Base-by-base conservation (phyloP, 2,329 filamentous ascomycete species). In the Ceratocystiopsis sp. region DNA sequence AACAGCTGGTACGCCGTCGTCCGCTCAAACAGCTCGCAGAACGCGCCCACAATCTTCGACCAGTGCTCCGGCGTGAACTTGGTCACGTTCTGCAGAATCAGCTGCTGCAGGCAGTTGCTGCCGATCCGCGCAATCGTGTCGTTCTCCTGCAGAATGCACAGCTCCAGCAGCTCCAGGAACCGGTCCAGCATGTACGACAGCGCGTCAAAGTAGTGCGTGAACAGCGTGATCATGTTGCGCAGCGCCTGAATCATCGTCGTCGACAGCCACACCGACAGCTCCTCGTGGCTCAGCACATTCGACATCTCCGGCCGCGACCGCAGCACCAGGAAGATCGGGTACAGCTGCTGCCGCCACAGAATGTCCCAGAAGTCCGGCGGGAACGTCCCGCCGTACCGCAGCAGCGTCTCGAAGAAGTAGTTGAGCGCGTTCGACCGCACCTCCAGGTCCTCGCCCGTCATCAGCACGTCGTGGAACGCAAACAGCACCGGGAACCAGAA, bases 201-300 rank as follows among this genome's bases (percentile, higher is more conserved):
- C 0, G 86, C 79, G 46, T 93, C 84, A 51, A 98, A 99, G 61
- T 96, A 98, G 61, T 99, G 93, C 0, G 93, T 98, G 60, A 98
- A 98, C 19, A 99, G 73, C 1, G 85, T 89, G 53, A 99, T 96
- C 84, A 98, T 94, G 62, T 96, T 95, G 46, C 91, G 80, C 44
- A 99, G 67, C 2, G 91, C 91, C 59, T 99, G 91, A 36, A 99
- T 98, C 84, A 99, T 95, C 10, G 91, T 99, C 0, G 91, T 98
- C 1, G 91, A 96, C 19, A 99, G 70, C 91, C 91, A 99, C 3
- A 99, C 91, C 0, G 91, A 96, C 17, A 96, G 70, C 57, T 98
- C 91, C 60, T 98, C 93, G 54, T 95, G 87, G 55, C 89, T 96
- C 34, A 89, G 73, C 14, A 89, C 87, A 55, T 95, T 95, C 21